Conservation (phyloP, 129 eudicot genomes). For the Logfia minima region DNA sequence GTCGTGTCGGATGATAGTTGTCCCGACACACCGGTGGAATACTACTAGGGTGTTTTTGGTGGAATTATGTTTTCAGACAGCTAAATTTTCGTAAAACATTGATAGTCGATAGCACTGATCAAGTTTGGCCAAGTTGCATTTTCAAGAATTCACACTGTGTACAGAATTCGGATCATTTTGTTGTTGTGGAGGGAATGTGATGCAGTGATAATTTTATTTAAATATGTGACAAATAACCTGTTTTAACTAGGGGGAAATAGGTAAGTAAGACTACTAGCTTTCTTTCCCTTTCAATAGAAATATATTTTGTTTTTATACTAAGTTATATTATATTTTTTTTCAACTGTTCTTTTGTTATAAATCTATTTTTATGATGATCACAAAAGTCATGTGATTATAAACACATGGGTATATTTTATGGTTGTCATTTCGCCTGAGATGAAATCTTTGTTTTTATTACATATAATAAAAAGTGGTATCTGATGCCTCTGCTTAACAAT, state of each 20-base stretch:
- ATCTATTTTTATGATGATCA: too few species aligned
- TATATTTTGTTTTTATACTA: background rate
- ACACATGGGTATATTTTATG: too few species aligned
- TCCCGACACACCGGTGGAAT: constrained; percentile 67
- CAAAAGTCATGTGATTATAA: too few species aligned
- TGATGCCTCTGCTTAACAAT: too few species aligned
- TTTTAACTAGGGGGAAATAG: background rate
- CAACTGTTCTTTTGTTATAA: too few species aligned
- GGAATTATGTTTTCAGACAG: background rate
- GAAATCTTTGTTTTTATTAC: too few species aligned
- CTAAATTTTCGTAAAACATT: too few species aligned
- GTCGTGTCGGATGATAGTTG: constrained; percentile 61
- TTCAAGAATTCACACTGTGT: constrained; percentile 16
- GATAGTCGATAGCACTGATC: too few species aligned
- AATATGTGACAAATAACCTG: constrained; percentile 15
- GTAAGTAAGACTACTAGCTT: background rate
- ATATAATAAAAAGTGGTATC: too few species aligned
- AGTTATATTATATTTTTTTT: background rate
- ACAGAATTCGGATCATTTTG: constrained; percentile 17
- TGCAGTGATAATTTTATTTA: background rate
- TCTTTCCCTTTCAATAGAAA: background rate
- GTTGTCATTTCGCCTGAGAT: too few species aligned
- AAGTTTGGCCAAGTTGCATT: background rate
- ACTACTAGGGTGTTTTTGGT: constrained; percentile 41
- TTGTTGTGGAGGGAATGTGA: constrained; percentile 1